These are phyloP conservation scores for Pseudonitzschia delicatissima DNA, from an alignment of 108 stramenopile genomes.

Conservation along the genomic window DNA sequence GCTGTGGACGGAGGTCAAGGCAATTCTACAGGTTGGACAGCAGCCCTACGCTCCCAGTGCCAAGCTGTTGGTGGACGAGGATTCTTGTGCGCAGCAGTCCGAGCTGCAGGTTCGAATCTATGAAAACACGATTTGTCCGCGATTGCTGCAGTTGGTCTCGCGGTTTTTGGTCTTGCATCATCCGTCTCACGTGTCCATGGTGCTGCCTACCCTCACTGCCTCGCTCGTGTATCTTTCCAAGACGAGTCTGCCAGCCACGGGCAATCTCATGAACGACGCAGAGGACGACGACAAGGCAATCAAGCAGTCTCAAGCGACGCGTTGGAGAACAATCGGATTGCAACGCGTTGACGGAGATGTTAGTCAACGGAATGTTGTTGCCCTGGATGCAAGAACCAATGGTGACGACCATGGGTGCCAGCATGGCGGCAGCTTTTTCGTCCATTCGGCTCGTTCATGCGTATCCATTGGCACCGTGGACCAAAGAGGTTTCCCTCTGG, in stretches of 20 bases:
- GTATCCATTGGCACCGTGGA: slow-evolving; percentile 60
- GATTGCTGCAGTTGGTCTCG: slow-evolving; percentile 50
- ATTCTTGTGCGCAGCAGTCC: slow-evolving; percentile 28
- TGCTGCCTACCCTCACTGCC: slow-evolving; percentile 56
- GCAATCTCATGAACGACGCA: slow-evolving; percentile 30
- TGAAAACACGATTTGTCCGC: slow-evolving; percentile 54
- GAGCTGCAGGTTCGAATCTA: slow-evolving; percentile 60
- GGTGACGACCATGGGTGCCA: slow-evolving; percentile 12
- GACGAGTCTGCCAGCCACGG: slow-evolving; percentile 31
- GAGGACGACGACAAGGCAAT: slow-evolving; percentile 14
- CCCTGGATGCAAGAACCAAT: slow-evolving; percentile 32
- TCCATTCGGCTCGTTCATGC: slow-evolving; percentile 59
- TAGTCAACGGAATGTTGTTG: slow-evolving; percentile 47
- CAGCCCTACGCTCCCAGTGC: slow-evolving; percentile 37
- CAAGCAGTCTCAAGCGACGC: slow-evolving; percentile 37
- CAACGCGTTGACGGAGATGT: slow-evolving; percentile 32
- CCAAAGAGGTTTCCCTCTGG: slow-evolving; percentile 36
- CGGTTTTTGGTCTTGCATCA: slow-evolving; percentile 39
- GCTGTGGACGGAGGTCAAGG: slow-evolving; percentile 28
- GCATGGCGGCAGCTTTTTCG: slow-evolving; percentile 33
- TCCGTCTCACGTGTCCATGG: slow-evolving; percentile 28
- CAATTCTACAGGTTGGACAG: slow-evolving; percentile 12
- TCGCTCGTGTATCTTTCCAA: slow-evolving; percentile 50
- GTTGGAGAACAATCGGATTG: slow-evolving; percentile 26
- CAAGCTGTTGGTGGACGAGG: slow-evolving; percentile 40